Conservation (phyloP, 805 yeast species). For the Dipodascopsis uninucleata region DNA sequence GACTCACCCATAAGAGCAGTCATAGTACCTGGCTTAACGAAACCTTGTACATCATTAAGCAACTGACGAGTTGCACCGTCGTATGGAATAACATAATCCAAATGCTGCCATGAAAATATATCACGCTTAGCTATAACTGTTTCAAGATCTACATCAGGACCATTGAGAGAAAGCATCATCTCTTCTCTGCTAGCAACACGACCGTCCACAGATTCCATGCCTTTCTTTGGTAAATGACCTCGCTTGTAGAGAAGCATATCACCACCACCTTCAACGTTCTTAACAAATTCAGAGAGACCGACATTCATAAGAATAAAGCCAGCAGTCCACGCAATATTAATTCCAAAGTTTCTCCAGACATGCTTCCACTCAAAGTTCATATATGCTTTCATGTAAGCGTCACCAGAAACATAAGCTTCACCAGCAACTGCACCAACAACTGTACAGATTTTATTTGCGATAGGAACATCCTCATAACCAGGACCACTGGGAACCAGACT, state of each 20-base stretch:
- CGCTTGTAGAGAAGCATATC: conserved; percentile 23
- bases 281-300: too few species aligned
- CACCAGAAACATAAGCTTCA: conserved; percentile 48
- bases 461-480: conserved; percentile 34
- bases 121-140: too few species aligned
- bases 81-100: conserved; percentile 65
- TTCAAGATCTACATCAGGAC: too few species aligned
- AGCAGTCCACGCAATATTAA: too few species aligned
- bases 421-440: conserved; percentile 59
- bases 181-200: too few species aligned
- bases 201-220: too few species aligned
- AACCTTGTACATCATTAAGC: conserved; percentile 66
- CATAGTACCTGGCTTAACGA: conserved; percentile 79
- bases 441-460: conserved; percentile 48
- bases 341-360: too few species aligned
- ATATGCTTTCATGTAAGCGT: conserved; percentile 47
- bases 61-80: conserved; percentile 59
- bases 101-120: conserved; percentile 74
- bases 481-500: conserved; percentile 46
- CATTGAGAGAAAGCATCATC: too few species aligned
- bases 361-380: too few species aligned
- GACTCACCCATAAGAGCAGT: conserved; percentile 82
- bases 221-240: conserved; percentile 19
- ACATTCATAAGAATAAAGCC: too few species aligned
- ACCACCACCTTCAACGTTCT: too few species aligned